Base-by-base conservation (phyloP, 2,329 filamentous ascomycete genomes). In the Falciphora oryzae region DNA sequence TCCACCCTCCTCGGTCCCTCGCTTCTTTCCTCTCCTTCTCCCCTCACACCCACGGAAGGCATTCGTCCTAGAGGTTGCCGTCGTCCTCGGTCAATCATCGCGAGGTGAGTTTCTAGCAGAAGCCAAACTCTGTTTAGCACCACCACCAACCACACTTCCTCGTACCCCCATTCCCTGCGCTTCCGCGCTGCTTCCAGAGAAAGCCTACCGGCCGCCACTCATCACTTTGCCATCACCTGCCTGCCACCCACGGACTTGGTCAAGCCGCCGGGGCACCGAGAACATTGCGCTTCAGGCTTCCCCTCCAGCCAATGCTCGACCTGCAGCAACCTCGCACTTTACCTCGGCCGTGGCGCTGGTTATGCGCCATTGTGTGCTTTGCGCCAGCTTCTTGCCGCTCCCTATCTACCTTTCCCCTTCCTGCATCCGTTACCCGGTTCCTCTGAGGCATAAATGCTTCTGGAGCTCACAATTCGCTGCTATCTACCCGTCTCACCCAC, bases 1-100 rank as follows among this genome's bases (percentile, higher is more conserved):
- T 64, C 67, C 65, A 63, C 69, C 69, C 71, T 50, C 66, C 60
- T 68, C 65, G 63, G 64, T 63, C 58, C 27, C 57, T 60, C 18
- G 56, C 63, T 59, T 66, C 66, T 68, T 66, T 28, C 63, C 70
- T 70, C 72, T 71, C 73, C 72, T 73, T 73, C 74, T 74, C 71
- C 69, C 73, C 73, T 73, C 73, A 69, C 70, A 72, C 80, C 80
- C 79, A 80, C 79, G 58, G 80, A 80, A 81, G 80, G 80, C 73
- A 70, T 60, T 71, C 61, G 77, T 77, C 75, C 71, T 75, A 74
- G 76, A 76, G 75, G 75, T 72, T 72, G 74, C 66, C 65, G 65
- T 67, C 64, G 66, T 68, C 68, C 66, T 69, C 67, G 62, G 73
- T 77, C 73, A 75, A 77, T 32, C 44, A 27, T 58, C 31, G 62